Conservation (phyloP, 2,329 filamentous ascomycete species). For the Ophiostoma quercus region DNA sequence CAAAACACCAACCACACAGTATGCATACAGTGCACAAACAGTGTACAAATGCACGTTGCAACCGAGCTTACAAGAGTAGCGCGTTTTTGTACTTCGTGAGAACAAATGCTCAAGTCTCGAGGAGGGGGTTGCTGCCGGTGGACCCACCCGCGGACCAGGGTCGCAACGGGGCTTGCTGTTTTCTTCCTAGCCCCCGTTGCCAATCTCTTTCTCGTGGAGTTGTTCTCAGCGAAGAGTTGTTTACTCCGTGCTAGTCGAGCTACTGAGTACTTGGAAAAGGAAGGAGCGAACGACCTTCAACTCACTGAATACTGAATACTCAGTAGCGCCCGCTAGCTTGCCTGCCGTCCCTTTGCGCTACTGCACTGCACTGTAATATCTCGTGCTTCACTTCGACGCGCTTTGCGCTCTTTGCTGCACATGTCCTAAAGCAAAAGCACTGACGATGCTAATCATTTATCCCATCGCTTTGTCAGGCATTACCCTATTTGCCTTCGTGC, state of each 20-base stretch:
- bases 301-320: too few species aligned
- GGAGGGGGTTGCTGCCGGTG: constrained; percentile 23
- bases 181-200: constrained; percentile 26
- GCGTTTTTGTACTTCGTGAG: too few species aligned
- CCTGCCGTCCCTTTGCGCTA: constrained; percentile 11
- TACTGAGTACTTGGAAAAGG: background rate
- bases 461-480: constrained; percentile 1
- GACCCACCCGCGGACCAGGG: constrained; percentile 24
- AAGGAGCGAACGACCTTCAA: background rate
- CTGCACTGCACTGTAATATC: constrained; percentile 11
- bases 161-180: constrained; percentile 25
- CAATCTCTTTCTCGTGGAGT: constrained; percentile 26
- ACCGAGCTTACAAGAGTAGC: constrained; percentile 28
- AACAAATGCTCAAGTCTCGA: background rate
- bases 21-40: background rate
- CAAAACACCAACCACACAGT: background rate
- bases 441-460: background rate
- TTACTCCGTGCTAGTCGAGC: background rate
- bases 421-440: background rate
- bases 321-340: background rate
- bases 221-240: background rate
- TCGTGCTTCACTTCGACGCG: background rate
- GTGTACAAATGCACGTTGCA: constrained; percentile 21
- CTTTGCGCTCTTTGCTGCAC: background rate
- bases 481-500: background rate